Conservation (phyloP, 805 yeast species). For the Wickerhamiella azymoides region DNA sequence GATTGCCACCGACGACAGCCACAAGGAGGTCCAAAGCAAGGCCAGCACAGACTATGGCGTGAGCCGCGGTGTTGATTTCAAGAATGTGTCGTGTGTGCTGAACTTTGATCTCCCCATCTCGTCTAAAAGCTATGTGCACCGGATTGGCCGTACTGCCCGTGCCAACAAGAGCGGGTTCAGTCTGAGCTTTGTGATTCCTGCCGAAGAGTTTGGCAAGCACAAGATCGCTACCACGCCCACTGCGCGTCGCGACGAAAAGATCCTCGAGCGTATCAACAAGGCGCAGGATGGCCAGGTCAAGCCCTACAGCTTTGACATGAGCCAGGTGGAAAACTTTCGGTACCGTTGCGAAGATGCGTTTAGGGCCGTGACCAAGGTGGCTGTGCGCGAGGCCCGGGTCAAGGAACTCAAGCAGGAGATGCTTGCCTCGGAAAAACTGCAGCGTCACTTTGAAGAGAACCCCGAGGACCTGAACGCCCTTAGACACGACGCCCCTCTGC, state of each 20-base stretch:
- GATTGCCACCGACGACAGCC: constrained; percentile 81
- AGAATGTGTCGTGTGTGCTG: constrained; percentile 88
- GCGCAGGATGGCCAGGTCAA: constrained; percentile 63
- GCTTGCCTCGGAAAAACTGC: constrained; percentile 75
- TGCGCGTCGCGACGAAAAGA: constrained; percentile 76
- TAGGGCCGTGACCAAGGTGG: constrained; percentile 79
- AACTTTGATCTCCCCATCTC: constrained; percentile 90
- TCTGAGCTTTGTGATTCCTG: constrained; percentile 76
- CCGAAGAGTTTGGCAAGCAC: constrained; percentile 77
- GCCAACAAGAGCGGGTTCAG: constrained; percentile 95
- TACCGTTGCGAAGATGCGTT: constrained; percentile 96
- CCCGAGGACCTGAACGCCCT: constrained; percentile 83
- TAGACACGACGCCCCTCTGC: constrained; percentile 84
- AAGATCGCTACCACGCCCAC: constrained; percentile 57
- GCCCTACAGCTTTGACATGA: constrained; percentile 84
- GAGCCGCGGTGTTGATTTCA: constrained; percentile 92
- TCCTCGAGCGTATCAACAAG: constrained; percentile 57
- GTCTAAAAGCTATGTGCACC: constrained; percentile 78
- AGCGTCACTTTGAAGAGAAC: constrained; percentile 91
- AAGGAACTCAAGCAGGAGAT: constrained; percentile 80
- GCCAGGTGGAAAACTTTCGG: constrained; percentile 88
- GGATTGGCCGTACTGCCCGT: constrained; percentile 95
- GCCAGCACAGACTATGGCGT: constrained; percentile 63
- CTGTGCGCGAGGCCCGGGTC: constrained; percentile 85
- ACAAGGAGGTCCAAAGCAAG: constrained; percentile 9